phyloP scores from a whole-genome alignment of 2,329 filamentous ascomycete genomes.

The Aspergillus transmontanensis region DNA sequence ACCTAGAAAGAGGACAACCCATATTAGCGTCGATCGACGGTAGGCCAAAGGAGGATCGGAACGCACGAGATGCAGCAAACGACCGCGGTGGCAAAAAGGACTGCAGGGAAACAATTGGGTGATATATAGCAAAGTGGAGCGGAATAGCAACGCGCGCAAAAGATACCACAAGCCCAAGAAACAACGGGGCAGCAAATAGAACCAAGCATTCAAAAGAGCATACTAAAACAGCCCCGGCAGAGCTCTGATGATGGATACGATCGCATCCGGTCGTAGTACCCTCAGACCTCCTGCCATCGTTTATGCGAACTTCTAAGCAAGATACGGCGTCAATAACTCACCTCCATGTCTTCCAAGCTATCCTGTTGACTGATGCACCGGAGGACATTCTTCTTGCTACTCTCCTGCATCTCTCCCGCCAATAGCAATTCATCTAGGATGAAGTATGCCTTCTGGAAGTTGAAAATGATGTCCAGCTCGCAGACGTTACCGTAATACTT shows the following conservation, averaged over 20 bases:
- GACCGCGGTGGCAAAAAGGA: constrained; percentile 2
- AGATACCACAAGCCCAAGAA: constrained; percentile 2
- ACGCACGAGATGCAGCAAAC: constrained; percentile 4
- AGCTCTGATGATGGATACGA: neutral
- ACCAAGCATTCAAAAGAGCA: neutral
- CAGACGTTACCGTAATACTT: constrained; percentile 99
- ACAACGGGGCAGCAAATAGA: neutral
- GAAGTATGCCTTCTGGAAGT: constrained; percentile 99
- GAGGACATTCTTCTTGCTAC: constrained; percentile 98
- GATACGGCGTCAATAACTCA: constrained; percentile 56
- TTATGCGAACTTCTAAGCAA: constrained; percentile 1
- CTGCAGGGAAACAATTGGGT: constrained; percentile 2
- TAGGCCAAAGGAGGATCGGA: neutral
- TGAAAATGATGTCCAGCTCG: constrained; percentile 99
- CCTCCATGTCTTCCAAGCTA: constrained; percentile 98
- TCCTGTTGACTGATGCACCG: constrained; percentile 96
- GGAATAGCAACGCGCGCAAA: neutral
- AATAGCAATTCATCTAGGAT: constrained; percentile 95
- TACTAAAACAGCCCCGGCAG: neutral
- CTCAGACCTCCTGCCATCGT: neutral
- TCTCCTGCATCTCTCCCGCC: constrained; percentile 96
- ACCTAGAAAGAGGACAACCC: constrained; percentile 61
- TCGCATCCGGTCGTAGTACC: neutral
- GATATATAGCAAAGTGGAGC: constrained; percentile 1
- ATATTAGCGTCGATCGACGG: constrained; percentile 41